Percentiles rank a stretch among this genome's conserved stretches.
Evolutionary conservation across 202 grass and related monocot genomes (phyloP).

Genomic region (Panicum hallii): DNA sequence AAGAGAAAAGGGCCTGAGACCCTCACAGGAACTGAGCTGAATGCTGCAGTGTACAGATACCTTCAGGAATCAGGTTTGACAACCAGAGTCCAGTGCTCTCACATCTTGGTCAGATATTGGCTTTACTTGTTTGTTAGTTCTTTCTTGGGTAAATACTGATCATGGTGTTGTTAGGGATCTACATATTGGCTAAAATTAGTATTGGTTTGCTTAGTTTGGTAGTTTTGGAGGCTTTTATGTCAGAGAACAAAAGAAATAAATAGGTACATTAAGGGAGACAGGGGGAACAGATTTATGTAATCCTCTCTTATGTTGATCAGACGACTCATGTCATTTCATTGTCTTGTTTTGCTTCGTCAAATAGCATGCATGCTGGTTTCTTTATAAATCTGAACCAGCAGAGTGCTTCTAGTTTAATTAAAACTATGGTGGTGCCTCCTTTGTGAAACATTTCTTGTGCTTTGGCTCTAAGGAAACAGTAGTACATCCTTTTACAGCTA

Average conservation of each 20-base stretch:
- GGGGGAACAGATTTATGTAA: not conserved
- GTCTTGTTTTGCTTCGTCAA: not conserved
- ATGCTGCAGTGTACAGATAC: constrained; percentile 29
- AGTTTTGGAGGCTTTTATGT: not conserved
- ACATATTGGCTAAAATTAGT: not conserved
- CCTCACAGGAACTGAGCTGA: constrained; percentile 24
- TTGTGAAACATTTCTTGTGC: not conserved
- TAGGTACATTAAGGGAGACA: not conserved
- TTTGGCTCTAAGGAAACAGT: not conserved
- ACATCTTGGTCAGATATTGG: not conserved
- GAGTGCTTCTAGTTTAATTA: not conserved
- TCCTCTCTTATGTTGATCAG: not conserved
- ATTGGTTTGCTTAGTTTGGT: not conserved
- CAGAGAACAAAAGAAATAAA: not conserved
- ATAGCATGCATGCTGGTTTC: not conserved
- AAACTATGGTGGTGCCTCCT: not conserved
- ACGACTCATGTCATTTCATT: not conserved
- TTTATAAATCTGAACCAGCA: not conserved
- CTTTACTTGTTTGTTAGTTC: not conserved
- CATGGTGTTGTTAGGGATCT: constrained; percentile 3
- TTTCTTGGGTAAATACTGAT: constrained; percentile 1
- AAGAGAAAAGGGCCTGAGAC: not conserved
- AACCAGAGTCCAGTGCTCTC: not conserved
- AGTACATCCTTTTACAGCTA: not conserved
- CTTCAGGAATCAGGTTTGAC: constrained; percentile 17